A percentile compares a stretch with the other conserved stretches of the same genome.
phyloP scores from a whole-genome alignment of 2,329 filamentous ascomycete species.

The Trichoderma koningiopsis region DNA sequence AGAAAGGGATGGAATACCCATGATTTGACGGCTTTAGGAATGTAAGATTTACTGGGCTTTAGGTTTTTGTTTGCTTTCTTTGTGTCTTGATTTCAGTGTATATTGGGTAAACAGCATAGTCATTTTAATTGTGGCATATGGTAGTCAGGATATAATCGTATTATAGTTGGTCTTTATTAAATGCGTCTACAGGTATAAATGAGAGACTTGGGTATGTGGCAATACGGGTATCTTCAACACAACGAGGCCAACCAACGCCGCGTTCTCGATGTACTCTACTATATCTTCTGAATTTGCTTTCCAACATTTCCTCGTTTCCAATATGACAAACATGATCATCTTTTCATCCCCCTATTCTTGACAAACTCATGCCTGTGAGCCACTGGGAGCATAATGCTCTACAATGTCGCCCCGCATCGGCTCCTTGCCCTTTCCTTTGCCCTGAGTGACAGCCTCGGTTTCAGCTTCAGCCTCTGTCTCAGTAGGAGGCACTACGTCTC shows the following conservation, averaged over 20 bases:
- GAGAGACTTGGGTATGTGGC: background rate
- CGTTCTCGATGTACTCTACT: background rate
- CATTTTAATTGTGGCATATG: background rate
- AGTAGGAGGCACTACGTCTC: background rate
- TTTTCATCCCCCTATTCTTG: too few species aligned
- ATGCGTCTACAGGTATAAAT: background rate
- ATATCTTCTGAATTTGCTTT: too few species aligned
- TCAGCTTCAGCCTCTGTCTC: background rate
- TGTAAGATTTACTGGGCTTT: constrained; percentile 3
- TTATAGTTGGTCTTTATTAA: background rate
- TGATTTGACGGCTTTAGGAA: constrained; percentile 12
- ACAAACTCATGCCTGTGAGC: background rate
- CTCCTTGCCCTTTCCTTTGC: constrained; percentile 8
- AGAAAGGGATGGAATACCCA: constrained; percentile 21
- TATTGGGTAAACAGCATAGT: constrained; percentile 1
- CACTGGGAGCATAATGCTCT: constrained; percentile 5
- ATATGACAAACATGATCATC: background rate
- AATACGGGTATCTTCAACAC: constrained; percentile 9
- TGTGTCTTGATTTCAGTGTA: constrained; percentile 1
- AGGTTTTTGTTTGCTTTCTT: background rate
- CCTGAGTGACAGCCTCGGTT: background rate
- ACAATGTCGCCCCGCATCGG: background rate
- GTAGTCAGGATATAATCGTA: background rate
- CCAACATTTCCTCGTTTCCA: background rate
- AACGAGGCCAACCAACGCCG: background rate